These are phyloP conservation scores for Lactarius quietus DNA, from an alignment of 768 basidiomycete genomes.

Conservation along the genomic window DNA sequence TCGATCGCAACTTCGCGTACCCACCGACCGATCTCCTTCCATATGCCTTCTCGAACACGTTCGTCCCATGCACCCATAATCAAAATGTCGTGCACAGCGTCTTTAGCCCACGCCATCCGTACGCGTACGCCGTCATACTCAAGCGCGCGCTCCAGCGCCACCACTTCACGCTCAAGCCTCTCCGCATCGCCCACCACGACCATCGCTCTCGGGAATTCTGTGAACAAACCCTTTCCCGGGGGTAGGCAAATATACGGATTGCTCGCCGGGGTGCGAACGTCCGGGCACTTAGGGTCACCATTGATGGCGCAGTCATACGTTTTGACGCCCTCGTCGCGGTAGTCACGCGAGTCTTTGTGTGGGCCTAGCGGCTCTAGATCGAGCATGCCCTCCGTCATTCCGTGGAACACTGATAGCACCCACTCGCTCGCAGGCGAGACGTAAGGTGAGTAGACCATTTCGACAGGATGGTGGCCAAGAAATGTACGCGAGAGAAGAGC, in stretches of 20 bases:
- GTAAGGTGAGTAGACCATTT: constrained; percentile 36
- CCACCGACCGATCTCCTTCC: constrained; percentile 25
- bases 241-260: constrained; percentile 32
- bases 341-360: constrained; percentile 25
- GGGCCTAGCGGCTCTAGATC: constrained; percentile 31
- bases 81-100: constrained; percentile 25
- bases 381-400: constrained; percentile 28
- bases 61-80: constrained; percentile 26
- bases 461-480: constrained; percentile 40
- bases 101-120: constrained; percentile 27
- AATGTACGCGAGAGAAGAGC: constrained; percentile 52
- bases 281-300: too few relatives aligned
- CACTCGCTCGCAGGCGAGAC: constrained; percentile 34
- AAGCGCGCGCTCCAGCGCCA: constrained; percentile 25
- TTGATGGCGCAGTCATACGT: constrained; percentile 32
- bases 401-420: constrained; percentile 36
- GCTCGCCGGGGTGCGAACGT: constrained; percentile 25
- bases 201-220: constrained; percentile 43
- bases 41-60: constrained; percentile 24
- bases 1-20: constrained; percentile 14
- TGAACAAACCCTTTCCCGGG: constrained; percentile 42
- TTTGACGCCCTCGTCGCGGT: constrained; percentile 26
- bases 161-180: constrained; percentile 47
- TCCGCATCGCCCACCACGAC: constrained; percentile 51
- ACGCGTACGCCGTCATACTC: constrained; percentile 27